Evolutionary conservation across 805 yeast genomes (phyloP).

Genomic region (Ogataea naganishii): DNA sequence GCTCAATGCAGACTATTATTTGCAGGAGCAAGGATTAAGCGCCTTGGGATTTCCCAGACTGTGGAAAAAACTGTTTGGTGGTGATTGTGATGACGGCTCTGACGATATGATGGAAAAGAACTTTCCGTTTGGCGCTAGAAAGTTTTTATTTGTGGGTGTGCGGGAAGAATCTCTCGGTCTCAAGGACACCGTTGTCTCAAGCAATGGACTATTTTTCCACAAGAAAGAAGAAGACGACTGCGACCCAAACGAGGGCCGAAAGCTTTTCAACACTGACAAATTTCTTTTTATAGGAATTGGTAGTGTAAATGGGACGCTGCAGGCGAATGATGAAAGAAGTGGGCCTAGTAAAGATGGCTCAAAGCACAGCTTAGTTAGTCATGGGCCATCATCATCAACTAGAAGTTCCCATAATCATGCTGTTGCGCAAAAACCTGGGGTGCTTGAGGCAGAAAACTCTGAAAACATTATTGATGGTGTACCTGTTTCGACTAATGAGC

Average conservation of each 20-base stretch:
- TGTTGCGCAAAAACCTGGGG: too few relatives aligned
- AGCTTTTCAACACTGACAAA: slow-evolving; percentile 16
- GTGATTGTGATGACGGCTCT: neutral
- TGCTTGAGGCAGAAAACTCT: too few relatives aligned
- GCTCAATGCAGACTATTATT: too few relatives aligned
- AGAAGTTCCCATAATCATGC: too few relatives aligned
- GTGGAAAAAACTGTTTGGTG: slow-evolving; percentile 13
- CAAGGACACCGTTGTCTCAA: slow-evolving; percentile 3
- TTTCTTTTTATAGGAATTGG: slow-evolving; percentile 21
- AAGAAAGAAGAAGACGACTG: slow-evolving; percentile 9
- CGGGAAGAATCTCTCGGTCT: slow-evolving; percentile 6
- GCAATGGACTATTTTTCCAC: slow-evolving; percentile 7
- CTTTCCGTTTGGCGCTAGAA: slow-evolving; percentile 19
- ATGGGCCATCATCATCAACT: too few relatives aligned
- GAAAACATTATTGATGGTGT: too few relatives aligned
- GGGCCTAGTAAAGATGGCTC: too few relatives aligned
- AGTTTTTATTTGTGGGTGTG: slow-evolving; percentile 16
- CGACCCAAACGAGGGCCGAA: slow-evolving; percentile 4
- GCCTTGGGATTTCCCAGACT: slow-evolving; percentile 20
- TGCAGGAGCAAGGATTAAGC: slow-evolving; percentile 18
- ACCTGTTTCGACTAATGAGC: too few relatives aligned
- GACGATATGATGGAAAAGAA: slow-evolving; percentile 6
- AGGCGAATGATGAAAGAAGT: too few relatives aligned
- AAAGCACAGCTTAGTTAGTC: too few relatives aligned
- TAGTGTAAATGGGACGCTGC: slow-evolving; percentile 10